Evolutionary conservation across 345 rosid genomes (phyloP).

Genomic region (Noccaea caerulescens): DNA sequence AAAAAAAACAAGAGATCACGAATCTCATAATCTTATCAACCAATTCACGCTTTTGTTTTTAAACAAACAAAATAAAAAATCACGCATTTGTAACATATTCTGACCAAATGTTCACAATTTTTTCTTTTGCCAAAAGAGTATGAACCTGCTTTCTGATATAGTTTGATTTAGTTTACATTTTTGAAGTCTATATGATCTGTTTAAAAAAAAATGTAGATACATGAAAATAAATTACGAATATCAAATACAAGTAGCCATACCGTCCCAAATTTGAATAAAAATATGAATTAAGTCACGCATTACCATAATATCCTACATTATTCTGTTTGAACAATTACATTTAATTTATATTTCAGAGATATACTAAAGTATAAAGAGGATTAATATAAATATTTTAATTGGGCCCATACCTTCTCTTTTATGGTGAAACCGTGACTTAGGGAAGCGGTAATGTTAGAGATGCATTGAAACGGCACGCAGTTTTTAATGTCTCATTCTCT

Average conservation of each 20-base stretch:
- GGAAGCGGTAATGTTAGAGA: conserved; percentile 36
- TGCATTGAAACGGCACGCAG: conserved; percentile 38
- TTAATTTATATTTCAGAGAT: too few species aligned
- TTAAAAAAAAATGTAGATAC: neutral
- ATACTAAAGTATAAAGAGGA: too few species aligned
- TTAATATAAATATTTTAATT: neutral
- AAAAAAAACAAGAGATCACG: neutral
- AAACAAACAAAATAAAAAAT: neutral
- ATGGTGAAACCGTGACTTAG: conserved; percentile 32
- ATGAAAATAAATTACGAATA: neutral
- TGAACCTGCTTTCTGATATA: neutral
- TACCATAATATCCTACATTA: neutral
- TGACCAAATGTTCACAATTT: neutral
- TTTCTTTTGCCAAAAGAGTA: conserved; percentile 7
- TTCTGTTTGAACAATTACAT: too few species aligned
- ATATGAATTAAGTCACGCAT: conserved; percentile 1
- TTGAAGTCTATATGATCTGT: neutral
- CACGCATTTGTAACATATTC: conserved; percentile 5
- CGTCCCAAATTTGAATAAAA: neutral
- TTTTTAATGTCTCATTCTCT: conserved; percentile 32
- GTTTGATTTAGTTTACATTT: neutral
- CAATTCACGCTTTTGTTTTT: neutral
- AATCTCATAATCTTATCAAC: conserved; percentile 3
- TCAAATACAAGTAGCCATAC: neutral
- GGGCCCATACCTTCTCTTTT: conserved; percentile 2